Evolutionary conservation across 106 monocot species (phyloP), one percentile per base, ranked within the genome.

Genomic region (Xerophyta viscosa): DNA sequence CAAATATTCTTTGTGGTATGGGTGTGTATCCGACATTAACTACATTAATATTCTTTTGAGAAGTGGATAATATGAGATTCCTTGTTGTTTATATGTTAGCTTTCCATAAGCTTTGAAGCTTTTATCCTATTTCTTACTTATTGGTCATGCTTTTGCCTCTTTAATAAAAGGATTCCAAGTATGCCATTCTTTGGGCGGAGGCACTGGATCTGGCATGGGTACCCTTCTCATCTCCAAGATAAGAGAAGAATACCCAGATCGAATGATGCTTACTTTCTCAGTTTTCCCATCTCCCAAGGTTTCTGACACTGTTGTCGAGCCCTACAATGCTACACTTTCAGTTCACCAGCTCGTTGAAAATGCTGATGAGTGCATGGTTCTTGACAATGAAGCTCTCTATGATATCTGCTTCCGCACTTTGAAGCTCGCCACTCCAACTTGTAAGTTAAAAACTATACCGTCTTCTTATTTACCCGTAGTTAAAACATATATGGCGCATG

Each of bases 311-410:
- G 73, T 78, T n/a, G 78, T 82, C 17, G 83, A 83, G 58, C 83
- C 83, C 20, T 83, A 83, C 57, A 83, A 83, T 69, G 83, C 83
- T 11, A 83, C 83, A 0, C 69, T 83, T 11, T 83, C 83, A 4
- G 78, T 83, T 13, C 83, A 83, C 46, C 78, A 83, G 58, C 83
- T 83, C 13, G 83, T 83, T 15, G 83, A 83, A 57, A 83, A 83
- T 59, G 78, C 78, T 1, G 83, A 83, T 55, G 78, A 83, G 49
- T 83, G 83, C 30, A 79, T n/a, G n/a, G n/a, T n/a, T n/a, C n/a
- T n/a, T n/a, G n/a, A n/a, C n/a, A n/a, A n/a, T n/a, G n/a, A n/a
- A 37, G 79, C 84, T 50, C 66, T 84, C 1, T 84, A 79, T 51
- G 84, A 84, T 43, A 79, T 80, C 24, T 84, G 84, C 66, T 84